Conservation (phyloP, 2,329 filamentous ascomycete species). For the Sclerotinia nivalis region DNA sequence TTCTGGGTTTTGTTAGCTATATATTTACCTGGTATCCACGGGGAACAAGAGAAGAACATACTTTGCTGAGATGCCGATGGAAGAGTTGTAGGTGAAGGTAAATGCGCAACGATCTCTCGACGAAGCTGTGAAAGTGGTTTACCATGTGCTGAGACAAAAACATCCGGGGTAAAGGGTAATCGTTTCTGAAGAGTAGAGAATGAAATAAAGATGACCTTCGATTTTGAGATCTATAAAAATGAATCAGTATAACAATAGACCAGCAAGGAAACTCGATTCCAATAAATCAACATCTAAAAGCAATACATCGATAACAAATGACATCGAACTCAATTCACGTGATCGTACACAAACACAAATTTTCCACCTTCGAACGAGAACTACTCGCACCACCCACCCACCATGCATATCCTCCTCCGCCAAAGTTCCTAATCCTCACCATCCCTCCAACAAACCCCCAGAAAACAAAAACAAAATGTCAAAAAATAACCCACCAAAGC, state of each 20-base stretch:
- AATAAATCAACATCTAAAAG: neutral
- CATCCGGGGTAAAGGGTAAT: slow-evolving; percentile 60
- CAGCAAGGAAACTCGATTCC: no score
- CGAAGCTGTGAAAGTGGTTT: slow-evolving; percentile 58
- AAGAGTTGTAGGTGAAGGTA: slow-evolving; percentile 31
- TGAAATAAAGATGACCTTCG: slow-evolving; percentile 73
- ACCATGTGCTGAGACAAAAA: slow-evolving; percentile 65
- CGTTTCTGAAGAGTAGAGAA: slow-evolving; percentile 68
- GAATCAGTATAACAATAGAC: neutral
- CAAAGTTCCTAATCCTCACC: neutral
- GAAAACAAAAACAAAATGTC: neutral
- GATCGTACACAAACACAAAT: slow-evolving; percentile 3
- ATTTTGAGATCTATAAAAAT: slow-evolving; percentile 56
- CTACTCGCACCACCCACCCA: neutral
- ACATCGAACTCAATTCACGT: slow-evolving; percentile 1
- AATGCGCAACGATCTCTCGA: slow-evolving; percentile 58
- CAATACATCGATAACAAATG: neutral
- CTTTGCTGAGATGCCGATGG: slow-evolving; percentile 38
- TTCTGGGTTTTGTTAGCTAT: slow-evolving; percentile 48
- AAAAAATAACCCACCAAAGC: slow-evolving; percentile 59
- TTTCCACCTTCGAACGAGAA: neutral
- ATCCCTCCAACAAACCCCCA: neutral
- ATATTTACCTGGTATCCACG: neutral
- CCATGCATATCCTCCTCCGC: neutral
- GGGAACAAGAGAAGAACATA: slow-evolving; percentile 40